These are phyloP conservation scores for Ailanthus altissimus DNA, from an alignment of 345 rosid genomes.

Conservation along the genomic window DNA sequence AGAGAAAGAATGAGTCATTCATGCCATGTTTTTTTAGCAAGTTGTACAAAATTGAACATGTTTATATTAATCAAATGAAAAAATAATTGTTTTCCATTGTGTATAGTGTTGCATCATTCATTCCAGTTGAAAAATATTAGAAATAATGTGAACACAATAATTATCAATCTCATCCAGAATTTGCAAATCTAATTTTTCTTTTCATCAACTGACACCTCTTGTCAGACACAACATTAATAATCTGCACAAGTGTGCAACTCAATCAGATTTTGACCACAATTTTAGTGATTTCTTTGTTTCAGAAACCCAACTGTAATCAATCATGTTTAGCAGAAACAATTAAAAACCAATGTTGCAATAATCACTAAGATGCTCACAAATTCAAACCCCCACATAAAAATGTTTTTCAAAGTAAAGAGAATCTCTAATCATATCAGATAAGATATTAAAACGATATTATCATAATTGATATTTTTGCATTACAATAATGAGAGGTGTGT, in stretches of 20 bases:
- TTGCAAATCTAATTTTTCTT: no score
- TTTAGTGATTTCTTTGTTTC: not conserved
- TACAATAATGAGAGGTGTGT: not conserved
- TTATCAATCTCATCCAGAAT: not conserved
- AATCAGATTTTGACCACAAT: slow-evolving; percentile 10
- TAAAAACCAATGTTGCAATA: not conserved
- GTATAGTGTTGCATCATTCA: not conserved
- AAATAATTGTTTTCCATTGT: not conserved
- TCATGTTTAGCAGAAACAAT: no score
- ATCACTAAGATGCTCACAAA: no score
- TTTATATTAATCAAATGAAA: not conserved
- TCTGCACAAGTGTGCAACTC: not conserved
- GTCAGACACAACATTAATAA: no score
- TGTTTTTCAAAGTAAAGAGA: not conserved
- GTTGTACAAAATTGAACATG: not conserved
- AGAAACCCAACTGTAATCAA: slow-evolving; percentile 20
- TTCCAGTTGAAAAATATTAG: not conserved
- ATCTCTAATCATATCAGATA: not conserved
- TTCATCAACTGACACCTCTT: no score
- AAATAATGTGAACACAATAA: not conserved
- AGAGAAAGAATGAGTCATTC: not conserved
- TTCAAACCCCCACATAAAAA: not conserved
- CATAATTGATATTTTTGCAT: not conserved
- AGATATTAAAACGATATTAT: not conserved
- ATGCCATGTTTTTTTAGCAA: not conserved